These are phyloP conservation scores for Wickerhamomyces alni DNA, from an alignment of 805 yeast genomes.

Conservation along the genomic window DNA sequence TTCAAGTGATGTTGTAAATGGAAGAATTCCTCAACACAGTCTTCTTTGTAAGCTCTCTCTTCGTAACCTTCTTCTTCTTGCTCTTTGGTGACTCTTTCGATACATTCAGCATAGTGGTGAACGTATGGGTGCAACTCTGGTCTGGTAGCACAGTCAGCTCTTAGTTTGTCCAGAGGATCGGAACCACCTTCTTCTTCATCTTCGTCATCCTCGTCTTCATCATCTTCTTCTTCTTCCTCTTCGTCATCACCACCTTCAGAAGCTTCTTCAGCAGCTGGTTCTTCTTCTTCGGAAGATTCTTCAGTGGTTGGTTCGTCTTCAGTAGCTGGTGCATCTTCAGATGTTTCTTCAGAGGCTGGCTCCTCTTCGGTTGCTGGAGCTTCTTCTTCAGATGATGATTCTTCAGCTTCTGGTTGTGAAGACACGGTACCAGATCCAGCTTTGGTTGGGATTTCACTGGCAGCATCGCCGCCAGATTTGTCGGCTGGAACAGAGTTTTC, in stretches of 20 bases:
- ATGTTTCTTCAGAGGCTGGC: too few species aligned
- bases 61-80: slow-evolving; percentile 80
- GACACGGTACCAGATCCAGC: too few species aligned
- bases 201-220: slow-evolving; percentile 61
- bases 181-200: slow-evolving; percentile 64
- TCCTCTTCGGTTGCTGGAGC: slow-evolving; percentile 11
- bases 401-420: slow-evolving; percentile 2
- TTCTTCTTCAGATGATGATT: neutral
- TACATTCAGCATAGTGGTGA: slow-evolving; percentile 93
- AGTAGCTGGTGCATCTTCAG: neutral
- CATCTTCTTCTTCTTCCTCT: slow-evolving; percentile 33
- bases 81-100: slow-evolving; percentile 87
- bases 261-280: slow-evolving; percentile 9
- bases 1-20: slow-evolving; percentile 92
- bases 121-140: slow-evolving; percentile 63
- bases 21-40: slow-evolving; percentile 97
- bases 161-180: slow-evolving; percentile 61
- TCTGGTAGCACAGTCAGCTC: slow-evolving; percentile 64
- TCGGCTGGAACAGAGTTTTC: slow-evolving; percentile 2
- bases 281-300: slow-evolving; percentile 11
- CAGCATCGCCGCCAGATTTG: neutral
- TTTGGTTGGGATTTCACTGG: slow-evolving; percentile 6
- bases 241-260: slow-evolving; percentile 8
- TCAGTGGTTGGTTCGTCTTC: slow-evolving; percentile 13
- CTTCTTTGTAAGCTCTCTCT: slow-evolving; percentile 80